Conservation (phyloP, 352 stramenopile species). For the Globisporangium cystogenes region DNA sequence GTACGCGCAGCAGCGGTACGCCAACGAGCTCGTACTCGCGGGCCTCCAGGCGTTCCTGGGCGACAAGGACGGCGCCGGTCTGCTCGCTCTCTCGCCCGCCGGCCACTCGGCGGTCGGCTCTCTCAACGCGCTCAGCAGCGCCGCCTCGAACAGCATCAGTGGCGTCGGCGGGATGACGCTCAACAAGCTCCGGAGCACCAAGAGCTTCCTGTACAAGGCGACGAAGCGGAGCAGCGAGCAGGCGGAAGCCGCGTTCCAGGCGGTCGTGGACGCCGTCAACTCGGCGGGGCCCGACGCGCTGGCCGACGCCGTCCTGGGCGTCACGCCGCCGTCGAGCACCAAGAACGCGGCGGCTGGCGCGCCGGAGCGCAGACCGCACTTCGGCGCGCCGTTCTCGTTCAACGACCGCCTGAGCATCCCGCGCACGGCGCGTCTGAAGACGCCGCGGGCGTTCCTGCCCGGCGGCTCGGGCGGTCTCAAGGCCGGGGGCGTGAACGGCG, state of each 20-base stretch:
- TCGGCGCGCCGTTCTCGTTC: slow-evolving; percentile 46
- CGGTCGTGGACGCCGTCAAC: slow-evolving; percentile 55
- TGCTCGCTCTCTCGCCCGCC: slow-evolving; percentile 12
- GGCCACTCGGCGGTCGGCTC: slow-evolving; percentile 8
- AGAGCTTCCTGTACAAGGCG: slow-evolving; percentile 62
- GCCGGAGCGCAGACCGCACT: slow-evolving; percentile 32
- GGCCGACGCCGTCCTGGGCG: slow-evolving; percentile 13
- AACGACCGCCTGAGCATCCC: slow-evolving; percentile 58
- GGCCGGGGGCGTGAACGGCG: slow-evolving; percentile 15
- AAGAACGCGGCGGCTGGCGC: slow-evolving; percentile 13
- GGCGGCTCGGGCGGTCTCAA: slow-evolving; percentile 2
- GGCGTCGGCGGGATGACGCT: slow-evolving; percentile 27
- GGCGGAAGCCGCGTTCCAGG: slow-evolving; percentile 67
- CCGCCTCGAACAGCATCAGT: not conserved
- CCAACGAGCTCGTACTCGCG: slow-evolving; percentile 57
- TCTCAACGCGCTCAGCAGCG: slow-evolving; percentile 1
- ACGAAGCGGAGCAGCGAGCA: slow-evolving; percentile 61
- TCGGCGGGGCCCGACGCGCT: slow-evolving; percentile 44
- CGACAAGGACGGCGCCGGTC: slow-evolving; percentile 17
- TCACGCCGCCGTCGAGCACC: slow-evolving; percentile 1
- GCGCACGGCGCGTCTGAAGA: slow-evolving; percentile 46
- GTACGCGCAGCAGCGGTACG: slow-evolving; percentile 62
- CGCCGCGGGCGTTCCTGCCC: slow-evolving; percentile 32
- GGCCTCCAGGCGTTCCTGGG: slow-evolving; percentile 25
- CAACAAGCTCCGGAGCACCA: slow-evolving; percentile 53